Evolutionary conservation across 192 early-diverging fungal species (phyloP).

Genomic region (Cladochytrium replicatum): DNA sequence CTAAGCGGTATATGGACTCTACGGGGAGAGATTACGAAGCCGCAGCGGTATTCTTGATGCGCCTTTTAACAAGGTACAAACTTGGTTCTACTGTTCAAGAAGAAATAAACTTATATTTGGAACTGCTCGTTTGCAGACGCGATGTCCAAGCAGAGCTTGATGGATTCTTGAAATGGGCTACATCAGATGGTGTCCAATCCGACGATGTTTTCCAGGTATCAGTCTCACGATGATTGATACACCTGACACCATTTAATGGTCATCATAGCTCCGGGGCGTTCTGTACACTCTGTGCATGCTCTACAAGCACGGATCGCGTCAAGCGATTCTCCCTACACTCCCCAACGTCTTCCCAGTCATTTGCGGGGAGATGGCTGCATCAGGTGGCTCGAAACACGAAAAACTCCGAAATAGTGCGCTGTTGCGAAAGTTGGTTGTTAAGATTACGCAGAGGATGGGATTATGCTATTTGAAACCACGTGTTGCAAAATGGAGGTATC

Average conservation of each 20-base stretch:
- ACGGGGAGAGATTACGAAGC: conserved; percentile 84
- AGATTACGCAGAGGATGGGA: conserved; percentile 76
- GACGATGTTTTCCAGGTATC: conserved; percentile 42
- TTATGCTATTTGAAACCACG: conserved; percentile 66
- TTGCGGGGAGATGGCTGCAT: too few species aligned
- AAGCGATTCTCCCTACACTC: conserved; percentile 46
- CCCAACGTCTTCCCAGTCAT: conserved; percentile 12
- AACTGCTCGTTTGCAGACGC: conserved; percentile 29
- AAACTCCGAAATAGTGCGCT: conserved; percentile 58
- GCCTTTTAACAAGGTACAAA: conserved; percentile 63
- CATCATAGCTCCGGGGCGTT: conserved; percentile 38
- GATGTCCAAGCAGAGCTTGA: conserved; percentile 55
- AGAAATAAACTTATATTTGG: too few species aligned
- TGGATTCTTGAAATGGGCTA: conserved; percentile 65
- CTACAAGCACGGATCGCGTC: conserved; percentile 59
- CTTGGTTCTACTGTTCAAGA: not conserved
- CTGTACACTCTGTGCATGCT: conserved; percentile 54
- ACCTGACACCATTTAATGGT: conserved; percentile 17
- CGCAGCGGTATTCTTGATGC: conserved; percentile 68
- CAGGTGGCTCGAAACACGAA: too few species aligned
- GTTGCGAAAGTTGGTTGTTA: conserved; percentile 69
- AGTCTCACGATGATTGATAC: not conserved
- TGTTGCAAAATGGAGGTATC: conserved; percentile 57
- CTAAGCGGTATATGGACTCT: conserved; percentile 54
- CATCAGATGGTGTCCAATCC: conserved; percentile 12